Evolutionary conservation across 2,329 filamentous ascomycete genomes (phyloP).

Genomic region (Ambrosiella cleistominuta): DNA sequence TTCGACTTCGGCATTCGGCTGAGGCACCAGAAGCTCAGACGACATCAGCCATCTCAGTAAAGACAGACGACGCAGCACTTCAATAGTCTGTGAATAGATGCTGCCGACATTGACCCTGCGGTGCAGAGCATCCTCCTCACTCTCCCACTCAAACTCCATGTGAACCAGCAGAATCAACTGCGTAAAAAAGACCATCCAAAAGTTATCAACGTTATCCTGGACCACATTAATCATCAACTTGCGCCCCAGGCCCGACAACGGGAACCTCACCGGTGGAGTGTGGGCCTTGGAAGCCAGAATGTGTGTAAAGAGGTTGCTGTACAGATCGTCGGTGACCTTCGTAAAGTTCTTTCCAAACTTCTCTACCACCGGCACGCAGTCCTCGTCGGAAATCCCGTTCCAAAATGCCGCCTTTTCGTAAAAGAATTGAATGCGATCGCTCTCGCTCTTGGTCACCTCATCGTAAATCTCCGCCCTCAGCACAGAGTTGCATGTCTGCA

Average conservation of each 20-base stretch:
- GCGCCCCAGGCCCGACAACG: conserved; percentile 58
- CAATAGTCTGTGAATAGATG: conserved; percentile 52
- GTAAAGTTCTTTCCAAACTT: conserved; percentile 49
- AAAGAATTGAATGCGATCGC: conserved; percentile 60
- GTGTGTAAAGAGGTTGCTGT: conserved; percentile 28
- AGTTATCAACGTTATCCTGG: conserved; percentile 59
- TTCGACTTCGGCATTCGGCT: conserved; percentile 20
- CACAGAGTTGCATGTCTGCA: conserved; percentile 48
- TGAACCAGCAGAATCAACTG: conserved; percentile 70
- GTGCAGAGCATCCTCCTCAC: conserved; percentile 48
- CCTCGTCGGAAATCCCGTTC: conserved; percentile 65
- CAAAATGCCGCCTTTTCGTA: conserved; percentile 65
- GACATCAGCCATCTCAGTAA: conserved; percentile 53
- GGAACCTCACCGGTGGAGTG: conserved; percentile 27
- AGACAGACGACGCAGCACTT: conserved; percentile 55
- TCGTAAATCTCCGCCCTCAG: conserved; percentile 58
- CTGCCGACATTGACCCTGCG: conserved; percentile 45
- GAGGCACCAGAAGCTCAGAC: conserved; percentile 36
- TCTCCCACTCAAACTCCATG: conserved; percentile 67
- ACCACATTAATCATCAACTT: conserved; percentile 58
- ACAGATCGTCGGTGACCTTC: conserved; percentile 37
- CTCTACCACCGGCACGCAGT: conserved; percentile 51
- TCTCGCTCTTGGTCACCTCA: conserved; percentile 49
- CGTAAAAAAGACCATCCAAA: conserved; percentile 60
- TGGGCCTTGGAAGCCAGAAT: conserved; percentile 20